These are phyloP conservation scores for Lasiodiplodia theobromae DNA, from an alignment of 2,329 filamentous ascomycete species.

Conservation along the genomic window DNA sequence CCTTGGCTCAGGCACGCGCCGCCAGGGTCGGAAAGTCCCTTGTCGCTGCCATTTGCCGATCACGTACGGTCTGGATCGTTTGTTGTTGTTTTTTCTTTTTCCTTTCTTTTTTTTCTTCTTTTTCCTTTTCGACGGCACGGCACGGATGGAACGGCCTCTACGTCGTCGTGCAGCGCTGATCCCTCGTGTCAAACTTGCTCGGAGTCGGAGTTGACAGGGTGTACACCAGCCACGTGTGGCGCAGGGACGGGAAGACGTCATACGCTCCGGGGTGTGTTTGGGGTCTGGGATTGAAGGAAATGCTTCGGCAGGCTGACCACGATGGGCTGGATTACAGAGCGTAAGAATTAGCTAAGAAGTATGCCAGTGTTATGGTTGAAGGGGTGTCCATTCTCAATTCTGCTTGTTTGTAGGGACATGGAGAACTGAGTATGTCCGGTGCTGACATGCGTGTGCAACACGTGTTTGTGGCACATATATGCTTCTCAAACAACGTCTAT, in stretches of 20 bases:
- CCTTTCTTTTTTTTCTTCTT: background rate
- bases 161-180: background rate
- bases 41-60: background rate
- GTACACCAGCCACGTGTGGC: background rate
- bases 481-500: background rate
- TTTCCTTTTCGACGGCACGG: background rate
- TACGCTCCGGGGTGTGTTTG: background rate
- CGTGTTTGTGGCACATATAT: background rate
- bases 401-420: background rate
- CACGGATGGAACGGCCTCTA: background rate
- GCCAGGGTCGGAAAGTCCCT: too few relatives aligned
- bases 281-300: background rate
- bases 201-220: background rate
- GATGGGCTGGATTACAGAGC: background rate
- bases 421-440: background rate
- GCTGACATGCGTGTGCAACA: background rate
- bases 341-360: background rate
- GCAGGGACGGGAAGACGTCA: background rate
- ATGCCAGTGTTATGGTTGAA: too few relatives aligned
- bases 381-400: too few relatives aligned
- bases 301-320: background rate
- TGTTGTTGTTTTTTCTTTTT: background rate
- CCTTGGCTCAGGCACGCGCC: too few relatives aligned
- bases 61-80: background rate
- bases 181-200: background rate